Base-by-base conservation (phyloP, 106 monocot species). In the Dendrobium nobile region DNA sequence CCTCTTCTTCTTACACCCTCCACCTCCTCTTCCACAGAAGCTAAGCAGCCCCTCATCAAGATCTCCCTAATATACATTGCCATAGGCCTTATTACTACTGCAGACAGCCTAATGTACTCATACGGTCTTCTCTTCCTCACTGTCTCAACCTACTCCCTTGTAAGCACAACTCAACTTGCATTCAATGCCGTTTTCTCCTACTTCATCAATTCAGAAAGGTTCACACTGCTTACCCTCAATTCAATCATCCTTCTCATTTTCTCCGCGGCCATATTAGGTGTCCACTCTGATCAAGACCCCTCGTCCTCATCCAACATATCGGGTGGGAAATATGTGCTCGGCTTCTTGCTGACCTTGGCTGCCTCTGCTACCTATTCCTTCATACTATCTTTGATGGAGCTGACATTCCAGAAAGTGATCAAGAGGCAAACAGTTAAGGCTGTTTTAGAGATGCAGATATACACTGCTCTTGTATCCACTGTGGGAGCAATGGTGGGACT, bases 291-390 rank as follows among this genome's bases (percentile, higher is more conserved):
- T 13, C 26, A 59, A 75, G 58, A 58, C 47, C 54, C 54, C 0
- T 26, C 70, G 3, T 79, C 75, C 15, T 43, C 75, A 47, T 77
- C 54, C 19, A 28, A 28, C 13, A 27, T 47, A n/a, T 77, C 77
- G 8, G 54, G 13, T 20, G 77, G 51, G 24, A 77, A 54, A 24
- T 77, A 48, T 16, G 55, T 54, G 73, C 74, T 80, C 8, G 85
- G 89, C 8, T 84, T 86, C 77, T 26, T 82, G 26, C 77, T 86
- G 6, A 84, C 86, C 24, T 47, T 89, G 5, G 82, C 28, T 13
- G 89, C 89, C 17, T 89, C 89, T 0, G 89, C 89, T 0, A 28
- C 75, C 16, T 84, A 81, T 73, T 84, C 89, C n/a, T 82, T 89
- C 76, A 65, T 87, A n/a, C 84, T 89, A 56, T 89, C 89, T 24